phyloP scores from a whole-genome alignment of 306 rosid species.

The Gastrolobium villosum region DNA sequence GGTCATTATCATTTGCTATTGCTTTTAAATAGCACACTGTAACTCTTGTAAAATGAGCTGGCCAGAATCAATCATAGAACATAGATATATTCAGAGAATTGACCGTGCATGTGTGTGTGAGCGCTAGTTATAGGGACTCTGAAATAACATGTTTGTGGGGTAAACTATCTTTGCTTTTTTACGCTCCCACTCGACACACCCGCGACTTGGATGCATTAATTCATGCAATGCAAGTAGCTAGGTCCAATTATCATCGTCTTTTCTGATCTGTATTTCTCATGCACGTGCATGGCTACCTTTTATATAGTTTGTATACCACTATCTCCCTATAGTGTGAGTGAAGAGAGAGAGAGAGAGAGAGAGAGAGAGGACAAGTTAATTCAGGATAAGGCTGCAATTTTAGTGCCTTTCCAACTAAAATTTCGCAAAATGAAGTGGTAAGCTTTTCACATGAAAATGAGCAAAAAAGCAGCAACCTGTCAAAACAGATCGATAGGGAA shows the following conservation, averaged over 20 bases:
- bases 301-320: constrained; percentile 37
- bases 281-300: constrained; percentile 57
- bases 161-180: constrained; percentile 27
- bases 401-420: constrained; percentile 60
- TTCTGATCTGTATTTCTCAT: constrained; percentile 47
- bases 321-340: constrained; percentile 30
- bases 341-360: constrained; percentile 28
- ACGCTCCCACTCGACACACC: not conserved
- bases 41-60: no score
- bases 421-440: constrained; percentile 53
- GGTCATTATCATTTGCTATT: no score
- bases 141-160: constrained; percentile 56
- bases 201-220: constrained; percentile 1
- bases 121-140: no score
- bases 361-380: constrained; percentile 38
- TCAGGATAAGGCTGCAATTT: constrained; percentile 65
- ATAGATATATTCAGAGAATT: no score
- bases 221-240: constrained; percentile 36
- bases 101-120: no score
- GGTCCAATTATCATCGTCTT: constrained; percentile 44
- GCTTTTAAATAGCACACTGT: no score
- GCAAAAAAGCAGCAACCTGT: constrained; percentile 52
- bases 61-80: no score
- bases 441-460: constrained; percentile 64
- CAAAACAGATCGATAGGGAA: constrained; percentile 41